phyloP scores from a whole-genome alignment of 2,329 filamentous ascomycete species.

The Nannizziopsis barbatae region DNA sequence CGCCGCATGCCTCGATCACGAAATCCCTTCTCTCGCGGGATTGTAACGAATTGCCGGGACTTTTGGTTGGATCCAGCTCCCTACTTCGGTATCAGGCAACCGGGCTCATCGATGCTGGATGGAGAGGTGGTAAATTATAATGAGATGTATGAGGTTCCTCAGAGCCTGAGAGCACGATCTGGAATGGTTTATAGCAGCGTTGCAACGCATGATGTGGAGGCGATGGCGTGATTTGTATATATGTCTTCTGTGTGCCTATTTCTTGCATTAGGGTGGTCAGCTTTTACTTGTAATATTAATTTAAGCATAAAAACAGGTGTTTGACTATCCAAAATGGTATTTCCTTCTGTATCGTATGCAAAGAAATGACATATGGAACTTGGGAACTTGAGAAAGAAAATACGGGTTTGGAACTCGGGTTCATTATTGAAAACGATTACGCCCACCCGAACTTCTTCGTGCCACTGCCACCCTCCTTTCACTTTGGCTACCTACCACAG shows the following conservation, averaged over 20 bases:
- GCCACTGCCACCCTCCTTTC: too few species aligned
- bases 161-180: slow-evolving; percentile 47
- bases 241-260: not conserved
- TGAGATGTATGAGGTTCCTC: slow-evolving; percentile 74
- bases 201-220: slow-evolving; percentile 27
- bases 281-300: not conserved
- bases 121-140: slow-evolving; percentile 78
- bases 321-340: too few species aligned
- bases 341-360: too few species aligned
- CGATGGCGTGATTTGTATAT: not conserved
- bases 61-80: slow-evolving; percentile 91
- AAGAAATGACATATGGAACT: too few species aligned
- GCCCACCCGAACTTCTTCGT: too few species aligned
- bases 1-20: slow-evolving; percentile 41
- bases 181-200: slow-evolving; percentile 49
- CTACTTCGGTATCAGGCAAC: slow-evolving; percentile 62
- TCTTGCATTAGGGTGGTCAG: not conserved
- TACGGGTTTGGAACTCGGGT: too few species aligned
- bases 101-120: slow-evolving; percentile 62
- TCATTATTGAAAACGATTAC: too few species aligned
- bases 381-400: too few species aligned
- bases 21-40: slow-evolving; percentile 78
- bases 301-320: too few species aligned
- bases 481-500: too few species aligned
- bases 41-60: slow-evolving; percentile 82